Evolutionary conservation across 176 grass and related monocot species (phyloP), one percentile per base, ranked within the genome.

Genomic region (Saccharum officinarum): DNA sequence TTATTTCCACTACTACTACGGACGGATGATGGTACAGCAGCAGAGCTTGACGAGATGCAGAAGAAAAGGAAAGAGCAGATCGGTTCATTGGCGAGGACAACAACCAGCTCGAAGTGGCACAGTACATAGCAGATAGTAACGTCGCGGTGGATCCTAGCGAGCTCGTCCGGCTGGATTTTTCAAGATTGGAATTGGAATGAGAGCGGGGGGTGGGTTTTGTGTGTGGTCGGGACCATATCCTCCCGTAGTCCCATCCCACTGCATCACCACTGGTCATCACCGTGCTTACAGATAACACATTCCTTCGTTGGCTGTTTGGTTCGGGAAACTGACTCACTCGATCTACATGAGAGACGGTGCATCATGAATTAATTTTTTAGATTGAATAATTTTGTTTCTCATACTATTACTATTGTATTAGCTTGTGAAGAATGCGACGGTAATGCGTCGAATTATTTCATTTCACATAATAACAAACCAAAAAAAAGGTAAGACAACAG

Each of bases 101-200:
- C 83, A 64, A 67, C 47, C 50, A 26, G 55, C 79, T 78, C 75
- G 42, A 82, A 57, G 60, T 82, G 78, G 82, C 83, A 90, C 88
- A 17, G 49, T 6, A 2, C 33, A 45, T 66, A 81, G 71, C 72
- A 77, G 87, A 73, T 75, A 61, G 37, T 66, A 16, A 47, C 42
- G n/a, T 76, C 46, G 78, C 72, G 15, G 79, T 67, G 84, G 78
- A 82, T 65, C 65, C 52, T 6, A 49, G 46, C 77, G 61, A 13
- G 54, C 31, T 38, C 13, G 38, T 7, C 52, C 63, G 18, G 55
- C 33, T 47, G 46, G 6, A 54, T 1, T 63, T 82, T 90, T 78
- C 84, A 83, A 86, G 84, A 90, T 79, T 83, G 66, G n/a, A n/a
- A n/a, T n/a, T n/a, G n/a, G 26, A 86, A 90, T 79, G 54, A 86